Evolutionary conservation across 805 yeast genomes (phyloP), one percentile per base, ranked within the genome.

Genomic region (Ogataea ramenticola): DNA sequence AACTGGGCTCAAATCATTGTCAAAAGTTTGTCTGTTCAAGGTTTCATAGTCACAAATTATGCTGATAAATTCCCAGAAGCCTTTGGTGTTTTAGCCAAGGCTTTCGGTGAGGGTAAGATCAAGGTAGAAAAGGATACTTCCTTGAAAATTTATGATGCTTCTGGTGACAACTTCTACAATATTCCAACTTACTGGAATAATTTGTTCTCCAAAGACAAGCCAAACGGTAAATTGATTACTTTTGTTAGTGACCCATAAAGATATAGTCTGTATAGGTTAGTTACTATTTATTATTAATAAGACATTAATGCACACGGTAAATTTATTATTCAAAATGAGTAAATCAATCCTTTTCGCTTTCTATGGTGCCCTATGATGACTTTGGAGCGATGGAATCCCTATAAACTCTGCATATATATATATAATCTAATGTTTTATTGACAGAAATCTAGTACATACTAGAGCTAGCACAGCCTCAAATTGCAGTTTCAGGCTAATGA

Each of bases 11-110:
- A 60, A 40, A 70, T 80, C 34, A 68, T 79, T 48, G 62, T 68
- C 36, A 75, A 70, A 55, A 69, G 84, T 55, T 57, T 81, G 42
- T 66, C 63, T 0, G 67, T 79, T 27, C 65, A 63, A 47, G 86
- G 87, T 22, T 70, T 80, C 52, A 67, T 80, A 30, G 66, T 77
- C 19, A 51, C 64, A 37, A 82, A 80, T 52, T 67, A 64, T 50
- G 42, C 43, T 4, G 59, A 54, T 9, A 57, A 68, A 27, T 67
- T 67, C 49, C 65, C 65, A 4, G 59, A 61, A 42, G 79, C 70
- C 7, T 50, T 65, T 40, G 49, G 43, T 15, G 64, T 58, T 34
- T 56, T 78, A 40, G 55, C 52, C 21, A 51, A 56, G 14, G 68
- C 66, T 50, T 57, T 75, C 42, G 49, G 62, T 42, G 49, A 57